Conservation (phyloP, 352 stramenopile species). For the Pseudoperonospora humuli region DNA sequence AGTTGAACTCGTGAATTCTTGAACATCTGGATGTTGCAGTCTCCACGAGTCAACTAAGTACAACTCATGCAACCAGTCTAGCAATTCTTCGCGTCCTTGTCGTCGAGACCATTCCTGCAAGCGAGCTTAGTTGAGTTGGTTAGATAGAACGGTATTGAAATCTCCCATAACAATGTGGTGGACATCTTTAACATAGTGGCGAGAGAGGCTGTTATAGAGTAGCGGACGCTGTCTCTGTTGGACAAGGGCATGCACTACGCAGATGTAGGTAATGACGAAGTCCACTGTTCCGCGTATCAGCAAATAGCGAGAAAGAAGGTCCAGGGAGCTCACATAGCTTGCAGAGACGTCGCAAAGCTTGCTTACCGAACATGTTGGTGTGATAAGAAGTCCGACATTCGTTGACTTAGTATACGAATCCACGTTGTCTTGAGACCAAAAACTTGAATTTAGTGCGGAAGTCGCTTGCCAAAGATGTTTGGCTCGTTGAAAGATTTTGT, state of each 20-base stretch:
- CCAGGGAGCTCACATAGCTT: background rate
- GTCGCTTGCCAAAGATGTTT: background rate
- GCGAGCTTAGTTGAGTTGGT: background rate
- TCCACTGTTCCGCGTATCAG: background rate
- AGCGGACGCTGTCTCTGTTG: background rate
- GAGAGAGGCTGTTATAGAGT: background rate
- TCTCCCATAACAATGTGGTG: slow-evolving; percentile 1
- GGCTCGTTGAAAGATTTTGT: slow-evolving; percentile 6
- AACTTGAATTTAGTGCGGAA: slow-evolving; percentile 8
- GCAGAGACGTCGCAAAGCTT: background rate
- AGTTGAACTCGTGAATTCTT: slow-evolving; percentile 3
- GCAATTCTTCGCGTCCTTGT: background rate
- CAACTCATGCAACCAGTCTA: background rate
- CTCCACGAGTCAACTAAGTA: slow-evolving; percentile 1
- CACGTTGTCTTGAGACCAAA: slow-evolving; percentile 14
- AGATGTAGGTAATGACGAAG: slow-evolving; percentile 1
- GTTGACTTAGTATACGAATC: background rate
- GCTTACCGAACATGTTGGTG: background rate
- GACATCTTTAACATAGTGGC: background rate
- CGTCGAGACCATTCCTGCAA: background rate
- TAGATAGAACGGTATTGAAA: slow-evolving; percentile 1
- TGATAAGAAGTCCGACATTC: slow-evolving; percentile 4
- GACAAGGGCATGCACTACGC: slow-evolving; percentile 8
- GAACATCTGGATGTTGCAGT: background rate
- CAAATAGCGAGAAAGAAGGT: slow-evolving; percentile 1